phyloP scores from a whole-genome alignment of 2,329 filamentous ascomycete species.

The Fusarium pilosicola region DNA sequence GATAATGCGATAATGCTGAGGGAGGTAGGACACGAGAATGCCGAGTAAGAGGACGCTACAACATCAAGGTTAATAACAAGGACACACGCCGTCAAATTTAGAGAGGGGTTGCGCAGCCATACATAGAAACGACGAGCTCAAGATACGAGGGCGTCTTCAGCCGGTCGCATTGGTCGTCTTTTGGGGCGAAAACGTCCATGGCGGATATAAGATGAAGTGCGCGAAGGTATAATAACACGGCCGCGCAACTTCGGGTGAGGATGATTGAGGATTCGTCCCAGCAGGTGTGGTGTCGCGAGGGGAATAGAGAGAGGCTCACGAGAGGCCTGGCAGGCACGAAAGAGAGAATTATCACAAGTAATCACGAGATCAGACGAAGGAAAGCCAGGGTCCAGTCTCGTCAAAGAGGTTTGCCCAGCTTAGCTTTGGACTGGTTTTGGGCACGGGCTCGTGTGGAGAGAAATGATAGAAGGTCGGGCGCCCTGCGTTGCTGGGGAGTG shows the following conservation, averaged over 20 bases:
- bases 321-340: conserved; percentile 1
- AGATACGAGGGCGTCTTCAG: conserved; percentile 64
- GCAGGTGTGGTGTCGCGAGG: not conserved
- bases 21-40: conserved; percentile 91
- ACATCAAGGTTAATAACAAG: conserved; percentile 5
- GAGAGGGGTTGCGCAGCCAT: conserved; percentile 35
- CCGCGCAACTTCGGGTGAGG: conserved; percentile 9
- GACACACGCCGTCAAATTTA: not conserved
- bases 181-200: conserved; percentile 44
- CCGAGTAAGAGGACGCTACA: conserved; percentile 80
- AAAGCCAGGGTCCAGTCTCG: conserved; percentile 28
- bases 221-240: not conserved
- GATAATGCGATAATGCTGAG: conserved; percentile 94
- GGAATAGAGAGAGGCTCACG: not conserved
- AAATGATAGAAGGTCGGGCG: conserved; percentile 24
- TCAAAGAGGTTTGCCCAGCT: conserved; percentile 25
- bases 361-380: conserved; percentile 39
- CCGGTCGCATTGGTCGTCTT: conserved; percentile 56
- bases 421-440: conserved; percentile 12
- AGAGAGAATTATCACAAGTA: conserved; percentile 22
- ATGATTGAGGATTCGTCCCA: conserved; percentile 14
- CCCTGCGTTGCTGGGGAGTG: conserved; percentile 36
- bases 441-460: conserved; percentile 30
- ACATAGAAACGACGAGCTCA: conserved; percentile 68
- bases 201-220: conserved; percentile 4